A percentile compares a stretch with the other conserved stretches of the same genome.
Conservation (phyloP, 495 filamentous ascomycete genomes). For the Aspergillus hancockii region DNA sequence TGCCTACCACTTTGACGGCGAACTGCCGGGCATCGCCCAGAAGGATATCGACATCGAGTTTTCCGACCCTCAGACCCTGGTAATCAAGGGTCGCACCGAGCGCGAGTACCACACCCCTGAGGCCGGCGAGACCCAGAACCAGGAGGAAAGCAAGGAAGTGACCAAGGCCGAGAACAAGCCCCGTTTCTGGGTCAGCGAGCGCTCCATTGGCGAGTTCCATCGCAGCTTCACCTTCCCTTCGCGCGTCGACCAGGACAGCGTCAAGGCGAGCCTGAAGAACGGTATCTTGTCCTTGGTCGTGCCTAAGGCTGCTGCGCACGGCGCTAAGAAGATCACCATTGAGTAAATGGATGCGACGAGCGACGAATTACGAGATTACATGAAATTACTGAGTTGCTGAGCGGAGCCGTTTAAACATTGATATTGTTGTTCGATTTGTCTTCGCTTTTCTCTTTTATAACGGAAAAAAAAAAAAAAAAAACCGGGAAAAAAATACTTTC, state of each 20-base stretch:
- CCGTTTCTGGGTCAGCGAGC: slow-evolving; percentile 84
- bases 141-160: slow-evolving; percentile 13
- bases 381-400: background rate
- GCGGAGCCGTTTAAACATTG: background rate
- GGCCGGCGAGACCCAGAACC: slow-evolving; percentile 47
- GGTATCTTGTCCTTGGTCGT: slow-evolving; percentile 75
- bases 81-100: slow-evolving; percentile 66
- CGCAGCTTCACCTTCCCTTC: slow-evolving; percentile 79
- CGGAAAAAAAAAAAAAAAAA: background rate
- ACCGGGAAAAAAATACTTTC: background rate
- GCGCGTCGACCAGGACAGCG: slow-evolving; percentile 74
- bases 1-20: slow-evolving; percentile 82
- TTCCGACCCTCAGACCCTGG: slow-evolving; percentile 75
- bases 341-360: slow-evolving; percentile 43
- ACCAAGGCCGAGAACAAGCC: slow-evolving; percentile 33
- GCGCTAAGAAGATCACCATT: slow-evolving; percentile 59
- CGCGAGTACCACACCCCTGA: slow-evolving; percentile 51
- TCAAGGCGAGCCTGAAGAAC: slow-evolving; percentile 76
- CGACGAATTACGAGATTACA: slow-evolving; percentile 6
- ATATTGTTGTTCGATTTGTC: background rate
- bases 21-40: slow-evolving; percentile 81
- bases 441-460: background rate
- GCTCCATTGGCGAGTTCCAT: slow-evolving; percentile 78
- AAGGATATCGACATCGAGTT: slow-evolving; percentile 84
- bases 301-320: slow-evolving; percentile 70